Conservation (phyloP, 345 rosid species). For the Eucalyptus erythrocorys region DNA sequence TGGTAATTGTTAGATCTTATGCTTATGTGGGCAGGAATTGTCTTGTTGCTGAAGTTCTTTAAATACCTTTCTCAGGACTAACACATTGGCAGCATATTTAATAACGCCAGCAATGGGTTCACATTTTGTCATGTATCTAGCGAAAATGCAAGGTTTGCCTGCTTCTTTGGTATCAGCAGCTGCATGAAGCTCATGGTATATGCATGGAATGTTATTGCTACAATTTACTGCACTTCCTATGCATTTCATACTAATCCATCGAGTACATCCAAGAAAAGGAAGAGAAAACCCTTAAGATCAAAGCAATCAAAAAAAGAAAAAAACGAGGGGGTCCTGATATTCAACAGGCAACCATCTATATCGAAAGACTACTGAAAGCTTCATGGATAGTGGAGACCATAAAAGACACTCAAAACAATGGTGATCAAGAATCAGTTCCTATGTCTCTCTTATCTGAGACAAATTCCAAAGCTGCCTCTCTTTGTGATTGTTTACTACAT, state of each 20-base stretch:
- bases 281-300: background rate
- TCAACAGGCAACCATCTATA: background rate
- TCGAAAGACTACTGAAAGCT: background rate
- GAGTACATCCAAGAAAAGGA: background rate
- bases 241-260: background rate
- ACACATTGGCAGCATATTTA: conserved; percentile 74
- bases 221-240: background rate
- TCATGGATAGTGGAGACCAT: background rate
- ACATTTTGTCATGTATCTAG: conserved; percentile 86
- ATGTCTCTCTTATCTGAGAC: background rate
- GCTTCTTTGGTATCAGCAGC: background rate
- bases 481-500: background rate
- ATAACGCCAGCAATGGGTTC: conserved; percentile 88
- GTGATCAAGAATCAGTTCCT: background rate
- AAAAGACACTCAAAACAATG: background rate
- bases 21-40: background rate
- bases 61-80: conserved; percentile 40
- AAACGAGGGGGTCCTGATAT: background rate
- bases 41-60: conserved; percentile 1
- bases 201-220: background rate
- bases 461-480: background rate
- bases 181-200: background rate
- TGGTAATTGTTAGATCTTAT: conserved; percentile 27
- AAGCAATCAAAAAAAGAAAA: background rate
- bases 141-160: conserved; percentile 74